Conservation (phyloP, 371 early-diverging fungal species). For the Mucor irregularis region DNA sequence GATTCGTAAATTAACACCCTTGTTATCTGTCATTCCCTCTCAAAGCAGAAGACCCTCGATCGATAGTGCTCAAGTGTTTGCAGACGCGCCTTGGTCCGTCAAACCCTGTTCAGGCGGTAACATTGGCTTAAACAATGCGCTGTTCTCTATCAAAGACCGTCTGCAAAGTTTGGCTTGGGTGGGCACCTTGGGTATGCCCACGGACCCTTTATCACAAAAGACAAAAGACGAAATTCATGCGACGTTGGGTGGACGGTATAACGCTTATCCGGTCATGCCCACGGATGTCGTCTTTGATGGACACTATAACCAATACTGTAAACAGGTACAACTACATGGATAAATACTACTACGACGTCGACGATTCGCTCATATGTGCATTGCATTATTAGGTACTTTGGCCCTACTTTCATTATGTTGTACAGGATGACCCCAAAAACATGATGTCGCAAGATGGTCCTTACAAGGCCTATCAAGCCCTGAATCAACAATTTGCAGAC, state of each 20-base stretch:
- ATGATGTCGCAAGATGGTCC: slow-evolving; percentile 62
- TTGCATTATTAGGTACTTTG: slow-evolving; percentile 68
- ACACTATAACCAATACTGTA: slow-evolving; percentile 94
- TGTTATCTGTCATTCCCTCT: slow-evolving; percentile 13
- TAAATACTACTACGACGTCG: too few species aligned
- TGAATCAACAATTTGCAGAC: slow-evolving; percentile 84
- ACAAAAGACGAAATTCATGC: slow-evolving; percentile 59
- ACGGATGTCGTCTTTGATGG: slow-evolving; percentile 76
- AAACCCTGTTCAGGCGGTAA: slow-evolving; percentile 80
- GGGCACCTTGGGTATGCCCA: slow-evolving; percentile 76
- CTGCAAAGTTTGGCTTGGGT: slow-evolving; percentile 70
- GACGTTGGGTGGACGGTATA: slow-evolving; percentile 60
- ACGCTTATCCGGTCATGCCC: slow-evolving; percentile 86
- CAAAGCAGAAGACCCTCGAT: slow-evolving; percentile 35
- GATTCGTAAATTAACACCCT: slow-evolving; percentile 20
- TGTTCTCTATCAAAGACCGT: slow-evolving; percentile 63
- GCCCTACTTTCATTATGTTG: slow-evolving; percentile 96
- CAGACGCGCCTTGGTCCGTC: slow-evolving; percentile 62
- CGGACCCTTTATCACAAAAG: slow-evolving; percentile 63
- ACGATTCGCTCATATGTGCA: too few species aligned
- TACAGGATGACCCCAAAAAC: slow-evolving; percentile 70
- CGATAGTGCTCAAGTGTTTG: slow-evolving; percentile 47
- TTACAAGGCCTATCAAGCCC: slow-evolving; percentile 81
- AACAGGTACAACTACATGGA: slow-evolving; percentile 56
- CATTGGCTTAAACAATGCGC: slow-evolving; percentile 88